Evolutionary conservation across 495 filamentous ascomycete genomes (phyloP), one percentile per base, ranked within the genome.

Genomic region (Filosporella fistucella): DNA sequence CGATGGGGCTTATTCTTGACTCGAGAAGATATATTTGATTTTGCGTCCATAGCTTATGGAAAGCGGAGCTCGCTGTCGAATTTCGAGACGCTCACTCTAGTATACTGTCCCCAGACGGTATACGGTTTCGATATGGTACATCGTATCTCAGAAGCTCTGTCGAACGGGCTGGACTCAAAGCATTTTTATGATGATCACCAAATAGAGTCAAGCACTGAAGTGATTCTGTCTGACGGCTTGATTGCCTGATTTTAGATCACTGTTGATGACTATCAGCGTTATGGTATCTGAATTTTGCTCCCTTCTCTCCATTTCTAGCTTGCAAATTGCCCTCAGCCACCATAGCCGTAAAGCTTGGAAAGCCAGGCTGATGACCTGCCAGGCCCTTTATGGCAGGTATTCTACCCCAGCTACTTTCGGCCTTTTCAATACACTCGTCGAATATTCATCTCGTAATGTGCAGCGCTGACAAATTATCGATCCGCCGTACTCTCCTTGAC

Each of bases 1-100:
- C 89, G 89, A 98, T 95, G 93, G 93, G 93, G 93, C 93, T 96
- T 89, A 98, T 95, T 96, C 89, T 96, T 88, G 93, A 88, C 82
- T 86, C 89, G 90, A 96, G 91, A 86, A 83, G 86, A 80, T 76
- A 75, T 48, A 23, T 62, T 69, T 67, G n/a, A n/a, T 70, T 64
- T 61, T 57, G 39, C 68, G 72, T 82, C 78, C 73, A 77, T 80
- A 78, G 78, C 78, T 81, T 81, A 81, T 80, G 65, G 61, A 81
- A 80, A 77, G 72, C 70, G 71, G 73, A 65, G 67, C 55, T 48
- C 13, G 3, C 25, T 25, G 22, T 42, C 28, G 33, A 39, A 36
- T 51, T 58, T 42, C 29, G 33, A 42, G 55, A 35, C 41, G 13
- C 26, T 57, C 39, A 52, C 51, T 64, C 42, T 55, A 17, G 29